phyloP scores from a whole-genome alignment of 2,329 filamentous ascomycete genomes.

The Malbranchea cinnamomea region DNA sequence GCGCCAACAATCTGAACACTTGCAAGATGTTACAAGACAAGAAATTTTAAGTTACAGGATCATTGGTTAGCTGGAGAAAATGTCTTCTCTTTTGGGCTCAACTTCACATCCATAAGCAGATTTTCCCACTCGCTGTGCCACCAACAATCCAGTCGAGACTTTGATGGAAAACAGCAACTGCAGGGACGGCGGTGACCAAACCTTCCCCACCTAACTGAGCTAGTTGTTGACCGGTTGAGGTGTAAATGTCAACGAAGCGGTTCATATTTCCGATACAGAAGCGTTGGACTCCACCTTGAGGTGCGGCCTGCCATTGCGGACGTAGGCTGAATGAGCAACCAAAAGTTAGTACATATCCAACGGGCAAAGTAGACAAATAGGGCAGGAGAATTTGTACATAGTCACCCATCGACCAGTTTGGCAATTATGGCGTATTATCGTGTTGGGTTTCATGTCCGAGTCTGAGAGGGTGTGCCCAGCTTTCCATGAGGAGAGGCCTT shows the following conservation, averaged over 20 bases:
- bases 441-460: slow-evolving; percentile 51
- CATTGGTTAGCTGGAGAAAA: no score
- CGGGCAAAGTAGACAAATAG: slow-evolving; percentile 1
- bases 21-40: neutral
- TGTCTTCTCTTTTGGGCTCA: no score
- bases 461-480: slow-evolving; percentile 43
- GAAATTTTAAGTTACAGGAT: neutral
- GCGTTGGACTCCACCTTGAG: slow-evolving; percentile 65
- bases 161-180: slow-evolving; percentile 81
- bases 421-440: slow-evolving; percentile 71
- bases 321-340: slow-evolving; percentile 44
- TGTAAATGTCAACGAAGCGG: slow-evolving; percentile 84
- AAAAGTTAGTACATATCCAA: slow-evolving; percentile 5
- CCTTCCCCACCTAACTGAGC: slow-evolving; percentile 79
- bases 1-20: neutral
- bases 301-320: slow-evolving; percentile 78
- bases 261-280: slow-evolving; percentile 97
- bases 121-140: slow-evolving; percentile 79
- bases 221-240: slow-evolving; percentile 66
- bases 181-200: slow-evolving; percentile 76
- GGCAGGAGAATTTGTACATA: slow-evolving; percentile 38
- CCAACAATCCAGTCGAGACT: slow-evolving; percentile 82
- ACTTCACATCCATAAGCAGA: slow-evolving; percentile 71
- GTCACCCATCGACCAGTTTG: slow-evolving; percentile 93
- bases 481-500: slow-evolving; percentile 44